Conservation (phyloP, 108 stramenopile species). For the Heterococcus sp. region DNA sequence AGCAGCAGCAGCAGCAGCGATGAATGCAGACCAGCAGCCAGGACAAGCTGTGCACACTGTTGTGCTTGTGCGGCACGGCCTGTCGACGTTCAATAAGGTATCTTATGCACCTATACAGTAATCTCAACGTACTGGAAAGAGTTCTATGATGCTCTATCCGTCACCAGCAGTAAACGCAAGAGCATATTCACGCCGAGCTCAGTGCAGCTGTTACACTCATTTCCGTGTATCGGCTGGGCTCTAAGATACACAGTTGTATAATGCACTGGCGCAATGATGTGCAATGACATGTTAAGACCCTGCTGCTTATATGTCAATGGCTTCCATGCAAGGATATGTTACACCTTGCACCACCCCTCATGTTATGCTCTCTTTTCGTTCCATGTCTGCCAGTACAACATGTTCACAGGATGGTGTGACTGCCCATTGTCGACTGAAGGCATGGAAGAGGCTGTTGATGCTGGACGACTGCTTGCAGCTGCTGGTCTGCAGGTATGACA, state of each 20-base stretch:
- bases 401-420: constrained; percentile 52
- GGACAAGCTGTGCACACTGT: neutral
- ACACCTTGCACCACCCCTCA: too few relatives aligned
- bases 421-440: constrained; percentile 50
- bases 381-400: neutral
- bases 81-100: constrained; percentile 41
- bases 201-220: neutral
- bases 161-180: too few relatives aligned
- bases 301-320: neutral
- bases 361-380: too few relatives aligned
- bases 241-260: neutral
- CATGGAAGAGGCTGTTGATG: constrained; percentile 30
- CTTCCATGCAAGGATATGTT: neutral
- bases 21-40: neutral
- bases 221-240: neutral
- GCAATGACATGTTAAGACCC: neutral
- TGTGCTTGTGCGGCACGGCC: constrained; percentile 38
- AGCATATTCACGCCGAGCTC: too few relatives aligned
- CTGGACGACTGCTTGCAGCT: constrained; percentile 65
- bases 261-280: neutral
- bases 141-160: too few relatives aligned
- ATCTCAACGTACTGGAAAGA: neutral
- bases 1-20: neutral
- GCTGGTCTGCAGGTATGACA: too few relatives aligned
- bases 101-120: neutral